phyloP scores from a whole-genome alignment of 2,329 filamentous ascomycete genomes.

The Apiospora phragmitis region DNA sequence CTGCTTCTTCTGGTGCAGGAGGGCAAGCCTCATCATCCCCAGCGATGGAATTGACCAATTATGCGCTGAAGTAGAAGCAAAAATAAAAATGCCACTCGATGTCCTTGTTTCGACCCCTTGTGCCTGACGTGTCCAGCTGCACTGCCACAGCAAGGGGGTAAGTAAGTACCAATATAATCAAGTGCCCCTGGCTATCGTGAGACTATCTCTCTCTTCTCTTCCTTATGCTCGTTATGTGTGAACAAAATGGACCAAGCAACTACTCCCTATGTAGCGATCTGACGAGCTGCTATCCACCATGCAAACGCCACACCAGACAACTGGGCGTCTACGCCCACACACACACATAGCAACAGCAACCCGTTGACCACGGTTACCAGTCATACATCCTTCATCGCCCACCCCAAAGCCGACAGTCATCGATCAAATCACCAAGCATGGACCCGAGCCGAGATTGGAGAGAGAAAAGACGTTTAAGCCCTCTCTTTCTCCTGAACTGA shows the following conservation, averaged over 20 bases:
- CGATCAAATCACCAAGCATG: not conserved
- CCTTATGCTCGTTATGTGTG: not conserved
- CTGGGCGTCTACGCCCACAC: too few relatives aligned
- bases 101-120: not conserved
- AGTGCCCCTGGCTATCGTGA: not conserved
- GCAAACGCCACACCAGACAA: not conserved
- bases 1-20: not conserved
- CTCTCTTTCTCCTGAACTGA: not conserved
- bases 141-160: not conserved
- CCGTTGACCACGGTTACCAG: slow-evolving; percentile 10
- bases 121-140: not conserved
- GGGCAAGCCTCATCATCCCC: not conserved
- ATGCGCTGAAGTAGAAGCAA: not conserved
- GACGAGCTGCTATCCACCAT: not conserved
- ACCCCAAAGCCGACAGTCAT: not conserved
- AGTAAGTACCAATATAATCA: not conserved
- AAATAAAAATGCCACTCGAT: not conserved
- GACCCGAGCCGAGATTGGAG: not conserved
- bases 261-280: not conserved
- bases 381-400: not conserved
- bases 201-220: not conserved
- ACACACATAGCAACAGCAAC: not conserved
- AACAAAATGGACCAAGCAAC: not conserved
- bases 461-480: not conserved
- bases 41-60: not conserved